phyloP scores from a whole-genome alignment of 306 rosid genomes.

The Pyrus betulifolia region DNA sequence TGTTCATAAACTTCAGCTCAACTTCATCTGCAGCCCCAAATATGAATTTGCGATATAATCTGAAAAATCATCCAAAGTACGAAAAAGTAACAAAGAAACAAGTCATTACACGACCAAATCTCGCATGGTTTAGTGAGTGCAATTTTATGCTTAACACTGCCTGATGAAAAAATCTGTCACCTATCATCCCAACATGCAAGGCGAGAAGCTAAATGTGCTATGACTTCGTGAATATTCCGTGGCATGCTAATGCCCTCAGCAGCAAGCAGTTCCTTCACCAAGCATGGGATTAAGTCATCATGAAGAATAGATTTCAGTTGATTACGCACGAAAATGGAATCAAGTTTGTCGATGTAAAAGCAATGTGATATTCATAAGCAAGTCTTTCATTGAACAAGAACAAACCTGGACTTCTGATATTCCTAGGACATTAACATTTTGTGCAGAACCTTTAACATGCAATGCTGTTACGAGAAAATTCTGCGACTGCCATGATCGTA shows the following conservation, averaged over 20 bases:
- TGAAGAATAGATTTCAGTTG: neutral
- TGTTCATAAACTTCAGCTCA: conserved; percentile 24
- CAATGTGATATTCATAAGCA: too few species aligned
- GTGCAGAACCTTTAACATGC: conserved; percentile 51
- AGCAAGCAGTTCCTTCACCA: conserved; percentile 47
- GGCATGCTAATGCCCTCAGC: conserved; percentile 46
- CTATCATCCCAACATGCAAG: conserved; percentile 73
- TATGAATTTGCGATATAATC: conserved; percentile 18
- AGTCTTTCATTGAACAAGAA: neutral
- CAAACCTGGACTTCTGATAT: conserved; percentile 68
- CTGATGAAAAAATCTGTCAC: conserved; percentile 14
- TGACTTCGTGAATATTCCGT: conserved; percentile 38
- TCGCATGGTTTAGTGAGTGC: neutral
- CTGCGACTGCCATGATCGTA: conserved; percentile 72
- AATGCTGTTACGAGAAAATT: conserved; percentile 52
- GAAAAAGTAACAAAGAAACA: neutral
- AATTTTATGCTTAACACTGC: neutral
- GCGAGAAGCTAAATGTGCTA: conserved; percentile 48
- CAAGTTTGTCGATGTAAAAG: neutral
- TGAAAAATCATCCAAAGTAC: neutral
- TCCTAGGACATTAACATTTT: conserved; percentile 50
- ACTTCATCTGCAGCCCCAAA: conserved; percentile 24
- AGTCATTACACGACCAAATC: neutral
- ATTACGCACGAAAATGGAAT: neutral
- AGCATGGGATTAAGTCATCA: neutral